Evolutionary conservation across 352 stramenopile genomes (phyloP), one percentile per base, ranked within the genome.

Genomic region (Phytophthora cactorum): DNA sequence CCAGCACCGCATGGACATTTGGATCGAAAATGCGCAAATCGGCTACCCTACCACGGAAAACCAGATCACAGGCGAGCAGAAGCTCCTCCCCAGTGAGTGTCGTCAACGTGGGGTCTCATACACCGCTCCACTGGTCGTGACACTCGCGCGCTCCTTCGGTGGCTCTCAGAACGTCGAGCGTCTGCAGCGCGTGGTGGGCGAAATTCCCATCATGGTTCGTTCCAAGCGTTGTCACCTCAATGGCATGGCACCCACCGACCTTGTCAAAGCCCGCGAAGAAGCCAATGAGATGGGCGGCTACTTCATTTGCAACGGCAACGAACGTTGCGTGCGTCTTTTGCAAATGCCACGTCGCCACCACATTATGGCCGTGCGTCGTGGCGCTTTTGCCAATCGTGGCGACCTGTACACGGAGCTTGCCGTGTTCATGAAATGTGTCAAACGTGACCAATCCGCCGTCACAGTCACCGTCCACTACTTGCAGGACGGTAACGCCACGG

Each of bases 281-380:
- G 89, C 95, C 59, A 98, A 97, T 61, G 98, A 99, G 70, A 97
- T 99, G 82, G 98, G 98, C 52, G 98, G 98, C 43, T 99, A 99
- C 71, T 99, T 99, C 67, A 98, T 99, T 62, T 98, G 98, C 69
- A 99, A 98, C 76, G 98, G 98, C 31, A 99, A 99, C 80, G 98
- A 99, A 82, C 91, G 97, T 60, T 98, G 97, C 59, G 96, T 99
- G 44, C 89, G 98, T 66, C 78, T 99, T 65, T 80, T 99, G 65
- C 98, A 99, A 83, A 95, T 97, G 78, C 88, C 89, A 9, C 84
- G 89, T 43, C 87, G 89, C 39, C 87, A 96, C 70, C 89, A 96
- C 68, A 90, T 96, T 58, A 93, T 93, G 84, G 96, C 97, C 5
- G 97, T 99, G 72, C 91, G 97, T 67, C 92, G 98, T 76, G 89